phyloP scores from a whole-genome alignment of 2,329 filamentous ascomycete species.

The Cordyceps farinosa region DNA sequence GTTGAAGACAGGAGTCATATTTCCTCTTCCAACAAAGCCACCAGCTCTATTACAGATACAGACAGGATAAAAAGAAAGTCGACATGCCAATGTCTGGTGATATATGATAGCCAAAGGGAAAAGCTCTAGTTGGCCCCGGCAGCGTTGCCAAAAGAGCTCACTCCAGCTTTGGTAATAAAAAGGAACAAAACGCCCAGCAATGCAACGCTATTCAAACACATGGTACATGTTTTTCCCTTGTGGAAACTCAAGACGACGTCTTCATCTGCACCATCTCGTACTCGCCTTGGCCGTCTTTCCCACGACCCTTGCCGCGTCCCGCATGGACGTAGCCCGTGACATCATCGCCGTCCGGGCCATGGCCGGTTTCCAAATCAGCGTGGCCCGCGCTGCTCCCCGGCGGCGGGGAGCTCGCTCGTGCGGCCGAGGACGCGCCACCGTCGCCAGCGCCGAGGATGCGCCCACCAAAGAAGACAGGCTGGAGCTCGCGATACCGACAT shows the following conservation, averaged over 20 bases:
- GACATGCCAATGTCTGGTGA: slow-evolving; percentile 9
- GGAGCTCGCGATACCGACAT: slow-evolving; percentile 84
- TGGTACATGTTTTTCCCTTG: neutral
- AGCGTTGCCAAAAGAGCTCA: neutral
- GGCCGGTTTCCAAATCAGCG: slow-evolving; percentile 23
- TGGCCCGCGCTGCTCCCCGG: slow-evolving; percentile 18
- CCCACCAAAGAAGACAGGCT: slow-evolving; percentile 79
- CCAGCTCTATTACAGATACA: slow-evolving; percentile 7
- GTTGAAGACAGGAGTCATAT: no score
- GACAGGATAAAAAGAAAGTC: neutral
- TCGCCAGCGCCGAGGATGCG: slow-evolving; percentile 33
- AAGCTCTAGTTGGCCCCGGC: neutral
- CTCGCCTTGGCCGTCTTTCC: slow-evolving; percentile 53
- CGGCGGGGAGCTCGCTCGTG: slow-evolving; percentile 22
- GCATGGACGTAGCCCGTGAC: slow-evolving; percentile 51
- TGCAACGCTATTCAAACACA: slow-evolving; percentile 30
- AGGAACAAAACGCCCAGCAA: slow-evolving; percentile 32
- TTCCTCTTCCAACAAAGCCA: neutral
- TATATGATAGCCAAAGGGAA: neutral
- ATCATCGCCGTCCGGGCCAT: slow-evolving; percentile 35
- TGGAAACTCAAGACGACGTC: slow-evolving; percentile 11
- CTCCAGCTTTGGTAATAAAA: neutral
- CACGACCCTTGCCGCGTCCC: slow-evolving; percentile 45
- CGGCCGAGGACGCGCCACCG: slow-evolving; percentile 1
- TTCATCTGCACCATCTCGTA: slow-evolving; percentile 65